Conservation (phyloP, 164 flowering plant species). For the Pachysandra terminalis region DNA sequence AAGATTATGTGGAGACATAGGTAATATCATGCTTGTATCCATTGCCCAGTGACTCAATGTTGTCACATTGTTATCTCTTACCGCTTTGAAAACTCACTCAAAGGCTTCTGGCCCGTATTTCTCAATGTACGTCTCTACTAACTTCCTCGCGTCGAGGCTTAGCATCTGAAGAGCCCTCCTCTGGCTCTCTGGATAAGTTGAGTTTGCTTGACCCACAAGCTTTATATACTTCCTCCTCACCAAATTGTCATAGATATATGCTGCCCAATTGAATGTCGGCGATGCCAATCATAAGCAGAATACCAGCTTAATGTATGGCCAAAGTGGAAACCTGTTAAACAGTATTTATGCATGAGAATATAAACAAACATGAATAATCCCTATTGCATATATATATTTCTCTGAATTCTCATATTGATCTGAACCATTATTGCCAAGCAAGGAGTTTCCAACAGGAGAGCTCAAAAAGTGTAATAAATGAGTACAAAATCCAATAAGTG, state of each 20-base stretch:
- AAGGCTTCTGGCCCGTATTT: slow-evolving; percentile 72
- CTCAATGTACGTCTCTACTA: slow-evolving; percentile 70
- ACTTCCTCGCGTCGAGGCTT: slow-evolving; percentile 76
- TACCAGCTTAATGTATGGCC: slow-evolving; percentile 74
- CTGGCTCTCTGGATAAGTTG: slow-evolving; percentile 44
- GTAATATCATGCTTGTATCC: neutral
- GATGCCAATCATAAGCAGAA: slow-evolving; percentile 83
- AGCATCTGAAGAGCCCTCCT: slow-evolving; percentile 72
- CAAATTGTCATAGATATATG: slow-evolving; percentile 67
- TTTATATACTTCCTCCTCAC: slow-evolving; percentile 59
- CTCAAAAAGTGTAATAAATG: slow-evolving; percentile 80
- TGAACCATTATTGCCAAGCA: slow-evolving; percentile 44
- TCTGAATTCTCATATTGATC: neutral
- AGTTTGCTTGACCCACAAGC: slow-evolving; percentile 35
- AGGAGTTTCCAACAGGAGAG: slow-evolving; percentile 69
- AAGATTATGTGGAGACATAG: too few species aligned
- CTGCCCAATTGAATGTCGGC: slow-evolving; percentile 88
- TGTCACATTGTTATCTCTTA: slow-evolving; percentile 36
- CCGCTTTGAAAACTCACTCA: slow-evolving; percentile 77
- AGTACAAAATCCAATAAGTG: slow-evolving; percentile 87
- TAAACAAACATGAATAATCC: too few species aligned
- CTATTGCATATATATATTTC: too few species aligned
- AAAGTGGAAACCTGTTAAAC: slow-evolving; percentile 63
- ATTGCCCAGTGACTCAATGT: neutral
- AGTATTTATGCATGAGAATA: neutral